Base-by-base conservation (phyloP, 139 green algal species). In the Gonium pectorale region DNA sequence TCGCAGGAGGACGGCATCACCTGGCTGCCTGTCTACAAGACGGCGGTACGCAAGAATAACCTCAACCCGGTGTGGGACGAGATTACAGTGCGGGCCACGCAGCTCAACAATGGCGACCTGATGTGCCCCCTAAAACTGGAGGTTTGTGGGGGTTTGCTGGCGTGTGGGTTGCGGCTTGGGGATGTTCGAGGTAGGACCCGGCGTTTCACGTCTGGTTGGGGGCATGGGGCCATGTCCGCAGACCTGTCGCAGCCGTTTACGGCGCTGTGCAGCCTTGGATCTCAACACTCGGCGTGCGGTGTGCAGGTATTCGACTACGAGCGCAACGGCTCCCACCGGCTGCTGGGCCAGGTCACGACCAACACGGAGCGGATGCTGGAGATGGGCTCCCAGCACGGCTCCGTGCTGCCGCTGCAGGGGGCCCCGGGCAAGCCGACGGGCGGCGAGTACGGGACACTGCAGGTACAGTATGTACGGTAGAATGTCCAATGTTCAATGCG, bases 101-200 rank as follows among this genome's bases (percentile, higher is more conserved):
- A 85, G 74, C 79, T 93, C 27, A 90, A 87, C 67, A 90, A 90
- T 44, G 80, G 74, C 11, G 88, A 92, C 43, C 2, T 78, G 31
- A 3, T 64, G 24, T 62, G 90, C 9, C 84, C 87, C 26, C 79
- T 93, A 22, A 33, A 27, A n/a, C 43, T 80, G n/a, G 44, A 79
- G 37, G 56, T 86, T 2, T 35, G 66, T 60, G 27, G 6, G 59
- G 59, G 19, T 63, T 5, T 29, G n/a, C n/a, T n/a, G n/a, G n/a
- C n/a, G n/a, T n/a, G n/a, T n/a, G n/a, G n/a, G n/a, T n/a, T n/a
- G n/a, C n/a, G n/a, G n/a, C n/a, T n/a, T n/a, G n/a, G n/a, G n/a
- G n/a, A n/a, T n/a, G n/a, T n/a, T n/a, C n/a, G n/a, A n/a, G n/a
- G n/a, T n/a, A n/a, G n/a, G n/a, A n/a, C n/a, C n/a, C n/a, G n/a